Evolutionary conservation across 1,139 yeast species (phyloP).

Genomic region (Saccharomyces hybrid): DNA sequence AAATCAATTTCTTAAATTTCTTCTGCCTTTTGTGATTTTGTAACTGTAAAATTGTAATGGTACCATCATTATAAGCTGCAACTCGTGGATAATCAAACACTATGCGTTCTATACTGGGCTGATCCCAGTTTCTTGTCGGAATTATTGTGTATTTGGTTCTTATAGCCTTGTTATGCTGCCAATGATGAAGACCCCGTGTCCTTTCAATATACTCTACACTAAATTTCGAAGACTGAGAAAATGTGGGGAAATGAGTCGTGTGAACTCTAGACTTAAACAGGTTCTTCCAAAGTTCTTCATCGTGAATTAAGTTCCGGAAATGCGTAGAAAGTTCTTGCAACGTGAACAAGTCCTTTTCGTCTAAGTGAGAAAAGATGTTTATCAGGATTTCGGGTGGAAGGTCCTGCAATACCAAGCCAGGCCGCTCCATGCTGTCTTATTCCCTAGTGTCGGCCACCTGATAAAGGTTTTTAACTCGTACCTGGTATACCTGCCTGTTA

Average conservation of each 20-base stretch:
- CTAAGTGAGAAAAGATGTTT: constrained; percentile 48
- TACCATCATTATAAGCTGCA: constrained; percentile 34
- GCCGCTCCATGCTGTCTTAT: neutral
- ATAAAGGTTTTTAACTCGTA: neutral
- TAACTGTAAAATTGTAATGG: constrained; percentile 31
- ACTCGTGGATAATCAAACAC: constrained; percentile 33
- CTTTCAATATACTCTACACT: constrained; percentile 50
- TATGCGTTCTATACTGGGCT: constrained; percentile 29
- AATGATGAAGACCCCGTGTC: constrained; percentile 37
- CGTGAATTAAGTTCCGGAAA: constrained; percentile 47
- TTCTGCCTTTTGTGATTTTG: constrained; percentile 23
- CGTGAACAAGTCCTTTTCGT: constrained; percentile 45
- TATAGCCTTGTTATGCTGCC: constrained; percentile 45
- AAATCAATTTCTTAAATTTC: constrained; percentile 24
- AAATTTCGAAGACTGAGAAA: constrained; percentile 48
- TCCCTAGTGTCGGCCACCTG: neutral
- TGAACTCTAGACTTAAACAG: constrained; percentile 45
- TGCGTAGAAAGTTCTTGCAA: constrained; percentile 48
- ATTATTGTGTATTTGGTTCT: constrained; percentile 29
- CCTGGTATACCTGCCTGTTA: neutral
- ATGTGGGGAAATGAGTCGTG: constrained; percentile 46
- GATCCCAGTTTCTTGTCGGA: constrained; percentile 19
- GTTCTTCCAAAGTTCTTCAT: constrained; percentile 55
- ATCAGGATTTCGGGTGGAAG: constrained; percentile 56
- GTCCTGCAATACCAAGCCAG: constrained; percentile 19